Conservation (phyloP, 164 flowering plant species). For the Chimonanthus praecox region DNA sequence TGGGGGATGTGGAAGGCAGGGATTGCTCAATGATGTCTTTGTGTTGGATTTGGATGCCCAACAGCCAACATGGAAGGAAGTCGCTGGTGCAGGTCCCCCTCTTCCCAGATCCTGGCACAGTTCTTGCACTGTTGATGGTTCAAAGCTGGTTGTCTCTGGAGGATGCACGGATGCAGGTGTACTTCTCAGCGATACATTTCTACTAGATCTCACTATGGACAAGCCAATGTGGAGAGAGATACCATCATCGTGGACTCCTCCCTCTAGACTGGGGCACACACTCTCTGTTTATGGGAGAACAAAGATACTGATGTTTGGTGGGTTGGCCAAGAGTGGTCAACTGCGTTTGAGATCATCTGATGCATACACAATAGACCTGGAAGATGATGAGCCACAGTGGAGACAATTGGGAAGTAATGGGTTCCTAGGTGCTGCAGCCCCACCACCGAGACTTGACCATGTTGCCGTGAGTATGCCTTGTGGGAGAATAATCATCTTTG, state of each 20-base stretch:
- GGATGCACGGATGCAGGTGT: constrained; percentile 88
- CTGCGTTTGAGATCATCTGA: constrained; percentile 66
- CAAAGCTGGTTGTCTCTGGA: constrained; percentile 78
- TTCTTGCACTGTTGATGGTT: constrained; percentile 78
- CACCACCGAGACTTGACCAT: constrained; percentile 88
- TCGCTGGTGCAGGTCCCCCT: constrained; percentile 63
- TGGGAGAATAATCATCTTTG: constrained; percentile 74
- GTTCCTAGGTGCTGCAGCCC: constrained; percentile 52
- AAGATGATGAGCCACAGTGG: constrained; percentile 66
- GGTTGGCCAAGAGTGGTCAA: constrained; percentile 80
- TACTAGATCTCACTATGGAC: constrained; percentile 63
- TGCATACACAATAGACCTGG: constrained; percentile 74
- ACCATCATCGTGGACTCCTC: constrained; percentile 66
- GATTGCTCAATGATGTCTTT: constrained; percentile 80
- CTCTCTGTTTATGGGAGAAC: constrained; percentile 73
- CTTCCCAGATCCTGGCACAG: constrained; percentile 92
- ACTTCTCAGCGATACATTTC: constrained; percentile 66
- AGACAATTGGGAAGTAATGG: constrained; percentile 58
- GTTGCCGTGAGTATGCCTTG: constrained; percentile 90
- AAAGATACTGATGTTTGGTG: constrained; percentile 83
- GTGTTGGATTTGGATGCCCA: constrained; percentile 82
- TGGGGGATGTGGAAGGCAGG: constrained; percentile 83
- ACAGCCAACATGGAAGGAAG: constrained; percentile 84
- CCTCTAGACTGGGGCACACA: constrained; percentile 77
- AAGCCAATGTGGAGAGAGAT: constrained; percentile 79